These are phyloP conservation scores for Lycium ferocissimum DNA, from an alignment of 257 asterid species.

Conservation along the genomic window DNA sequence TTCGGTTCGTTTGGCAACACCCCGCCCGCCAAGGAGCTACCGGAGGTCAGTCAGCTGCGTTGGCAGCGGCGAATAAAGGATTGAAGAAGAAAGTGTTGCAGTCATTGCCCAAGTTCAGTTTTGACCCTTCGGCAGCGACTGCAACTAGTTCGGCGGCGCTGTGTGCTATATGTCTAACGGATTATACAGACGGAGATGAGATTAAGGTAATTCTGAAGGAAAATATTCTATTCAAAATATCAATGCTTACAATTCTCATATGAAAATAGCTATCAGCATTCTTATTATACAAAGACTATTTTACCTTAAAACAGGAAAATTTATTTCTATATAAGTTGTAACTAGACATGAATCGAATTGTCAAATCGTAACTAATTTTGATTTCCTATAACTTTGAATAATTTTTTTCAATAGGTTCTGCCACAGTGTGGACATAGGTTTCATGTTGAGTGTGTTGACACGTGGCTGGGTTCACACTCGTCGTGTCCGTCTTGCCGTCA, in stretches of 20 bases:
- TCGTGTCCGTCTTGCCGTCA: constrained; percentile 70
- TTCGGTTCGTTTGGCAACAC: constrained; percentile 63
- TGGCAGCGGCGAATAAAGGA: constrained; percentile 46
- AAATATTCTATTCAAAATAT: too few relatives aligned
- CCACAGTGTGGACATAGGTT: constrained; percentile 71
- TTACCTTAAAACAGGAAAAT: too few relatives aligned
- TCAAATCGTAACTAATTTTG: too few relatives aligned
- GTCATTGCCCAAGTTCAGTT: constrained; percentile 56
- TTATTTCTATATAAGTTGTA: too few relatives aligned
- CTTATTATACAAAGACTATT: too few relatives aligned
- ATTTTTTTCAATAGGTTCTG: constrained; percentile 27
- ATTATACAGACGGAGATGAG: constrained; percentile 61
- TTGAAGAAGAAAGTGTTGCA: constrained; percentile 52
- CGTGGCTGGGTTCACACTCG: constrained; percentile 69
- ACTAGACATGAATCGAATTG: too few relatives aligned
- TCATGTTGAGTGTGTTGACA: constrained; percentile 58
- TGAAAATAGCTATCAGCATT: too few relatives aligned
- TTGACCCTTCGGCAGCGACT: constrained; percentile 39
- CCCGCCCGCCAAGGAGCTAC: constrained; percentile 38
- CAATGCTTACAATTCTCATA: too few relatives aligned
- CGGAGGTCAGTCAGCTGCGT: constrained; percentile 21
- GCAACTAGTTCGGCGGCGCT: constrained; percentile 35
- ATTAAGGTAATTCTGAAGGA: constrained; percentile 31
- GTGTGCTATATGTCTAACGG: constrained; percentile 59
- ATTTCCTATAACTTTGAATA: too few relatives aligned